These are phyloP conservation scores for Mrakiaceae sp. DNA, from an alignment of 1,284 basidiomycete genomes.

Conservation along the genomic window DNA sequence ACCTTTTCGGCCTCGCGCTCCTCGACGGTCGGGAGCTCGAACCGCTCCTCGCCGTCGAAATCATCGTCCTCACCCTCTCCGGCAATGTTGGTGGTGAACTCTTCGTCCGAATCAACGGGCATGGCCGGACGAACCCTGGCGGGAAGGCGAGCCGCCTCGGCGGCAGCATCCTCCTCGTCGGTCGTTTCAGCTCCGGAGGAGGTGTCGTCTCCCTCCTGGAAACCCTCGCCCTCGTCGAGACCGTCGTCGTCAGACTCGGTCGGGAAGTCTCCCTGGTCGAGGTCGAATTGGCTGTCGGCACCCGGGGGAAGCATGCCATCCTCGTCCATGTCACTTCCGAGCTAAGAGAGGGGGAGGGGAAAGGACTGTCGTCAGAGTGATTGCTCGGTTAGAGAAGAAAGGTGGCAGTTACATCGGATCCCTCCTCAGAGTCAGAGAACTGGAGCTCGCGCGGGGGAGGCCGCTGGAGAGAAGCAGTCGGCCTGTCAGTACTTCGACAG, in stretches of 20 bases:
- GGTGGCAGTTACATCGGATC: slow-evolving; percentile 32
- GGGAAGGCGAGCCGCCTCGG: slow-evolving; percentile 27
- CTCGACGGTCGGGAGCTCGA: slow-evolving; percentile 66
- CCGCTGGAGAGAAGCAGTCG: neutral
- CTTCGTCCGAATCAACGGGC: slow-evolving; percentile 30
- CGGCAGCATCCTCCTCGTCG: slow-evolving; percentile 40
- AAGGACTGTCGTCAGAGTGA: slow-evolving; percentile 23
- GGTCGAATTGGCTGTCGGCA: slow-evolving; percentile 34
- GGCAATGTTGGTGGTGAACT: slow-evolving; percentile 36
- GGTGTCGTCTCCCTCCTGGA: slow-evolving; percentile 57
- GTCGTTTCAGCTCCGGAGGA: slow-evolving; percentile 32
- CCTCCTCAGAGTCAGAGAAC: slow-evolving; percentile 48
- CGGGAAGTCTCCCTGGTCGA: slow-evolving; percentile 29
- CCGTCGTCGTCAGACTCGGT: slow-evolving; percentile 38
- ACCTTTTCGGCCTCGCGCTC: slow-evolving; percentile 70
- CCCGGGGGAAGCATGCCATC: slow-evolving; percentile 23
- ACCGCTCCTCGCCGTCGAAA: slow-evolving; percentile 51
- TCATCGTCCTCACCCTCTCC: slow-evolving; percentile 42
- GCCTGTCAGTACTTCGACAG: no score
- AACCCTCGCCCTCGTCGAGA: slow-evolving; percentile 54
- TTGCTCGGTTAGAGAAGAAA: slow-evolving; percentile 20
- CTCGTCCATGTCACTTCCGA: slow-evolving; percentile 27
- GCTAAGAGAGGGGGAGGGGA: slow-evolving; percentile 31
- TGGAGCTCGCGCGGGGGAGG: slow-evolving; percentile 44
- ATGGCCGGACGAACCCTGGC: slow-evolving; percentile 19